Percentiles rank a stretch among this genome's conserved stretches.
These are phyloP conservation scores for Ceratocystis ficicola DNA, from an alignment of 2,329 filamentous ascomycete species.

Conservation along the genomic window DNA sequence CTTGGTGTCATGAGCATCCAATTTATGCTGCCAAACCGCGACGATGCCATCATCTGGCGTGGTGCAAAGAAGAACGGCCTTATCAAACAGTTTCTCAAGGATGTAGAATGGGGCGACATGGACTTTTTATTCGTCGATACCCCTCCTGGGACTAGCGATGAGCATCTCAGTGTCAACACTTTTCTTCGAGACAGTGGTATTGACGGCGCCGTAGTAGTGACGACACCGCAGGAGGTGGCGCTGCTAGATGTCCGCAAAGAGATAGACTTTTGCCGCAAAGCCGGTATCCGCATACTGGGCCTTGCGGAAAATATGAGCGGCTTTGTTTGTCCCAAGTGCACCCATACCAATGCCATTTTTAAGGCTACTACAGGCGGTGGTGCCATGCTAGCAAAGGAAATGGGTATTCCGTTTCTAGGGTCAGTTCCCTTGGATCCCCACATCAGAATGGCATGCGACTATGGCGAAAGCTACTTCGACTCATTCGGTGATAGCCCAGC, in stretches of 20 bases:
- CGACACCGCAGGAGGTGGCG: constrained; percentile 87
- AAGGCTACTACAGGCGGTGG: constrained; percentile 83
- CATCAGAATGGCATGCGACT: constrained; percentile 94
- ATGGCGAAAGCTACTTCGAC: constrained; percentile 94
- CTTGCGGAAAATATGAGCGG: constrained; percentile 97
- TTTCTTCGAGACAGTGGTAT: constrained; percentile 85
- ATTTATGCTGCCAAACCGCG: constrained; percentile 88
- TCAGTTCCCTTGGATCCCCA: constrained; percentile 83
- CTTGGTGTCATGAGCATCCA: constrained; percentile 94
- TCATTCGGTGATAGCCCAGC: constrained; percentile 87
- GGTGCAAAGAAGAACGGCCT: constrained; percentile 97
- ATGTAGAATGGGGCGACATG: constrained; percentile 93
- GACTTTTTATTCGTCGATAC: constrained; percentile 93
- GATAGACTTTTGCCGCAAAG: constrained; percentile 94
- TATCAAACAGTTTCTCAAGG: constrained; percentile 96
- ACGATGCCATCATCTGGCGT: constrained; percentile 95
- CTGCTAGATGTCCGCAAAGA: constrained; percentile 91
- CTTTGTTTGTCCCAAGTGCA: constrained; percentile 91
- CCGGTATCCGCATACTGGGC: constrained; percentile 75
- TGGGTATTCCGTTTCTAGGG: constrained; percentile 77
- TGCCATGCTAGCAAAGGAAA: constrained; percentile 65
- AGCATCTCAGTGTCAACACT: constrained; percentile 87
- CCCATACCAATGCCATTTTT: constrained; percentile 74
- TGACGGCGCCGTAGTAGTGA: constrained; percentile 84
- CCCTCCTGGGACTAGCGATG: constrained; percentile 86